Evolutionary conservation across 257 asterid species (phyloP), one percentile per base, ranked within the genome.

Genomic region (Penstemon davidsonii): DNA sequence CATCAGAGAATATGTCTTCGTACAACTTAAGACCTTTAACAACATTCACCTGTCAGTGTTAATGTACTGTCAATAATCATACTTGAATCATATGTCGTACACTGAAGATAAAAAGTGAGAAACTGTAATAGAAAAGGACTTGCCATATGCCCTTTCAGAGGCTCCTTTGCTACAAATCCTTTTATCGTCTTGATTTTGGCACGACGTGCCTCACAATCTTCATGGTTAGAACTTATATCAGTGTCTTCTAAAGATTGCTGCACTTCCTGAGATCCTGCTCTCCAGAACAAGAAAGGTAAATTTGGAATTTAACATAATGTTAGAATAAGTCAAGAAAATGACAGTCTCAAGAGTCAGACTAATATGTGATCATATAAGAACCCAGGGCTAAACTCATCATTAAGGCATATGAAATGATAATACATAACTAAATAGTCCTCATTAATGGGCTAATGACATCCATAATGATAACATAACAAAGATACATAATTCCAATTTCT

Each of bases 11-110:
- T 33, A 93, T 66, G 71, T 81, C 91, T 77, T 93, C 99, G 42
- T 88, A 88, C 73, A 87, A 75, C 87, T 93, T 93, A 59, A 93
- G 95, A 66, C 99, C 99, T 82, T 88, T 87, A 56, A 90, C 97
- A 67, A 90, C 96, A 73, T 93, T 93, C 77, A 93, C 89, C 99
- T 93, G 90, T 55, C 73, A 73, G 56, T 18, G 15, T 43, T 39
- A 72, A 53, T 38, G 63, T 51, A 33, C 37, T 42, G 12, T 71
- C 55, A 69, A 19, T 64, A 10, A 75, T 52, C 43, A 40, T 8
- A 18, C 38, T 67, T 55, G n/a, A n/a, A 64, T 33, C 47, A 39
- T 70, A 44, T 55, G 9, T 55, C 1, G 33, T 25, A 25, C 2
- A 25, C 12, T 37, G 3, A 11, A 15, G 2, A 40, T 43, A 61